These are phyloP conservation scores for Termitomyces sp. DNA, from an alignment of 768 basidiomycete genomes.

Conservation along the genomic window DNA sequence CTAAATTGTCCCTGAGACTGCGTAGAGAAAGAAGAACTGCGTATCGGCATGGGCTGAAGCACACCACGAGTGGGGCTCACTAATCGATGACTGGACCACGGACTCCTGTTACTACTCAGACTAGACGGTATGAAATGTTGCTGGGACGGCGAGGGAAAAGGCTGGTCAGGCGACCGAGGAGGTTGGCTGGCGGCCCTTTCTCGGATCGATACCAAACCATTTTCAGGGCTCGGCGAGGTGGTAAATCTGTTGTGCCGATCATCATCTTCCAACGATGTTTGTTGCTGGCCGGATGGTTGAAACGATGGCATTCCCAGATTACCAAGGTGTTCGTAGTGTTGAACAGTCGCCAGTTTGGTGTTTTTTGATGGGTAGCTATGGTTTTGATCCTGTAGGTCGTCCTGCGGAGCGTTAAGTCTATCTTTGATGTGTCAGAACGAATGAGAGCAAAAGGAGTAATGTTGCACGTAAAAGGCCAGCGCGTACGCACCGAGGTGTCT, in stretches of 20 bases:
- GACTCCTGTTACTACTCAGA: conserved; percentile 33
- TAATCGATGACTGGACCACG: conserved; percentile 42
- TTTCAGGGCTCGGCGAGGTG: conserved; percentile 29
- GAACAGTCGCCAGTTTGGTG: conserved; percentile 18
- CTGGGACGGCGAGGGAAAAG: conserved; percentile 46
- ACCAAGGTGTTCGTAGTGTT: conserved; percentile 17
- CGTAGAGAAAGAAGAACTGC: conserved; percentile 64
- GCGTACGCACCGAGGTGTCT: conserved; percentile 11
- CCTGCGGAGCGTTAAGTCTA: conserved; percentile 3
- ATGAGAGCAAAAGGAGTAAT: neutral
- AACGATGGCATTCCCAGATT: conserved; percentile 21
- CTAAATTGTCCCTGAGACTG: conserved; percentile 51
- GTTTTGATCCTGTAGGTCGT: conserved; percentile 10
- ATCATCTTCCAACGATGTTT: conserved; percentile 36
- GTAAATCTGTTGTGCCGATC: conserved; percentile 62
- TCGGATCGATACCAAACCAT: conserved; percentile 39
- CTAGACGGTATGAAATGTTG: conserved; percentile 46
- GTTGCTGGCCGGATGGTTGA: conserved; percentile 24
- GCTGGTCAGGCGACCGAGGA: conserved; percentile 44
- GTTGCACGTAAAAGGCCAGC: neutral
- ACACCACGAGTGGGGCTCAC: conserved; percentile 36
- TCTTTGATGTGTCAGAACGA: conserved; percentile 4
- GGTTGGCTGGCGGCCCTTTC: conserved; percentile 72
- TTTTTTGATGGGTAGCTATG: conserved; percentile 11
- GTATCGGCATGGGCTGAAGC: conserved; percentile 50